Base-by-base conservation (phyloP, 139 green algal species). In the Chlorella vulgaris region DNA sequence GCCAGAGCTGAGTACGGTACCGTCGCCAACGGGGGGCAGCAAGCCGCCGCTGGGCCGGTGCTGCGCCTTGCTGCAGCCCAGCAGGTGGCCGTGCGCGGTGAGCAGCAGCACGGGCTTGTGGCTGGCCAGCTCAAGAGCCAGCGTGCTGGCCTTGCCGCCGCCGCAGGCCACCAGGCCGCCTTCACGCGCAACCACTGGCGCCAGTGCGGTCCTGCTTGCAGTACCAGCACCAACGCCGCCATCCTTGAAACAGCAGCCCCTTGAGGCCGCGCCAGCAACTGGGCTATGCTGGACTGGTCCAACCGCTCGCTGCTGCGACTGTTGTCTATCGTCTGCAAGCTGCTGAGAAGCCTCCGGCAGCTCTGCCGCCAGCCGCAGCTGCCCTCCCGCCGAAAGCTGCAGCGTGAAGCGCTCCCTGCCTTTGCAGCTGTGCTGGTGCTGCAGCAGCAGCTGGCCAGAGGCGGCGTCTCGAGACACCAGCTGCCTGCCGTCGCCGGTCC, bases 91-190 rank as follows among this genome's bases (percentile, higher is more conserved):
- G 50, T 85, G 70, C 1, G 70, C 80, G 29, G 70, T 81, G 50
- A 85, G 51, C 38, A 85, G 55, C 63, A 80, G 62, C 40, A 35
- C 35, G 39, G 80, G 80, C 19, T 61, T 65, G 40, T 26, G 28
- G 50, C 73, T 79, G 73, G 69, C 69, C 8, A 85, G 69, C 63
- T 85, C 80, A 2, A 85, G 43, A 26, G 26, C 38, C 24, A 85
- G 70, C 13, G 33, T 58, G 26, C 35, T 68, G 22, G 78, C 35
- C 43, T 78, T 83, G 39, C 5, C 62, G n/a, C 24, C 55, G n/a
- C 36, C 38, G 2, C 6, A 13, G 5, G 42, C n/a, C 13, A 53
- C 5, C 42, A 75, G 39, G 36, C n/a, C 29, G 7, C 33, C 53
- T 4, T 68, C 35, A 33, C 28, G 33, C 50, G 39, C 73, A 5